These are phyloP conservation scores for Tricholoma flavovirens DNA, from an alignment of 768 basidiomycete genomes.

Conservation along the genomic window DNA sequence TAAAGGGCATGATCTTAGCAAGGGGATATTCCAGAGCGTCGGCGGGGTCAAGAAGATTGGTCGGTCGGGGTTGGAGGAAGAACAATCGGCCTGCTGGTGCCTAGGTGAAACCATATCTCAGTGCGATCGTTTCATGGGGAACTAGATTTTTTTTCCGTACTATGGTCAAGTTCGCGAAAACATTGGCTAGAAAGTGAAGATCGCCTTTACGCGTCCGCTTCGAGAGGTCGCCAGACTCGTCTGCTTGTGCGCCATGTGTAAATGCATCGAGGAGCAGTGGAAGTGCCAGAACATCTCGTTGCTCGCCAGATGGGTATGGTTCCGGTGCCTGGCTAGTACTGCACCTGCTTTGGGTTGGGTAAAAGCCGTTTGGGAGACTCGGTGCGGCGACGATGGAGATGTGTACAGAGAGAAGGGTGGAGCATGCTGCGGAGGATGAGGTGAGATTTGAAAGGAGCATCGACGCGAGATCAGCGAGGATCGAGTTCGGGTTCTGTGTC, in stretches of 20 bases:
- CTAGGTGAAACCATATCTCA: conserved; percentile 31
- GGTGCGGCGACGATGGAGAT: conserved; percentile 54
- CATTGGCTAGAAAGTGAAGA: conserved; percentile 88
- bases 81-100: conserved; percentile 71
- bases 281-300: conserved; percentile 55
- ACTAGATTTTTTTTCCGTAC: conserved; percentile 32
- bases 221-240: conserved; percentile 41
- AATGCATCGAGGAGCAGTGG: conserved; percentile 90
- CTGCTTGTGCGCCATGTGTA: conserved; percentile 59
- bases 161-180: conserved; percentile 86
- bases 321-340: conserved; percentile 73
- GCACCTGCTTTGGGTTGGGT: conserved; percentile 72
- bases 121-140: not conserved
- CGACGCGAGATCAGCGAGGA: conserved; percentile 90
- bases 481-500: conserved; percentile 77
- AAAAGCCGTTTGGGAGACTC: conserved; percentile 49
- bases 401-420: conserved; percentile 55
- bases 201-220: conserved; percentile 63
- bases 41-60: conserved; percentile 39
- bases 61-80: conserved; percentile 65
- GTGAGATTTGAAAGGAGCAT: conserved; percentile 97
- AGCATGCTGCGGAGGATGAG: conserved; percentile 62
- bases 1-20: conserved; percentile 77
- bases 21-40: conserved; percentile 70
- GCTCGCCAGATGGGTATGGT: conserved; percentile 56